Base-by-base conservation (phyloP, 768 basidiomycete genomes). In the Xerocomellus dryophilus region DNA sequence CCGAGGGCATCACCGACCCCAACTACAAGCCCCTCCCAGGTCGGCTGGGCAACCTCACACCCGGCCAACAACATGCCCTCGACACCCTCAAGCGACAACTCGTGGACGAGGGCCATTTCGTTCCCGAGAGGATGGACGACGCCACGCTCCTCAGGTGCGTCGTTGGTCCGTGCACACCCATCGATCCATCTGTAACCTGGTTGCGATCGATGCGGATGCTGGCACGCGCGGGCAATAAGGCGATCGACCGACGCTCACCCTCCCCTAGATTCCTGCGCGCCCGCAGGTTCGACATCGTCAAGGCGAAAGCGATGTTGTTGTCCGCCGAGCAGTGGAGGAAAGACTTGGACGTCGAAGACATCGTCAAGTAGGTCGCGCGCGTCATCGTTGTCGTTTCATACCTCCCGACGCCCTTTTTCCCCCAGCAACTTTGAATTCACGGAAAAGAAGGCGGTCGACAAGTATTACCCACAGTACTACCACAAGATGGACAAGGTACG, bases 391-490 rank as follows among this genome's bases (percentile, higher is more conserved):
- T 17, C 5, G 3, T 6, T 36, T 5, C n/a, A 7, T n/a, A 5
- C 35, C 6, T 7, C 10, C 23, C 49, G n/a, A 34, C 43, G 1
- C 18, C 15, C 5, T 17, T 42, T 7, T 17, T 18, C 18, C 11
- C 3, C 5, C 56, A 92, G 92, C 61, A 85, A 81, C 67, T 98
- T 97, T 67, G 83, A 88, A 48, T 98, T 95, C 72, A 81, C 81
- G 51, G 94, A 97, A 72, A 86, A 86, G 66, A 73, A 71, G 35
- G 79, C 84, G 62, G 94, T 98, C 8, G 83, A 93, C 78, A 88
- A 90, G 74, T 93, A 88, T 64, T 98, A 97, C 66, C 94, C 95
- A 2, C 93, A 96, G 64, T 97, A 82, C 73, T 97, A 98, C 71
- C 96, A 98, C 77, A 95, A 92, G 76, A 88, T 78, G 61, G 96